These are phyloP conservation scores for Penicillium desertorum DNA, from an alignment of 495 filamentous ascomycete species.

Conservation along the genomic window DNA sequence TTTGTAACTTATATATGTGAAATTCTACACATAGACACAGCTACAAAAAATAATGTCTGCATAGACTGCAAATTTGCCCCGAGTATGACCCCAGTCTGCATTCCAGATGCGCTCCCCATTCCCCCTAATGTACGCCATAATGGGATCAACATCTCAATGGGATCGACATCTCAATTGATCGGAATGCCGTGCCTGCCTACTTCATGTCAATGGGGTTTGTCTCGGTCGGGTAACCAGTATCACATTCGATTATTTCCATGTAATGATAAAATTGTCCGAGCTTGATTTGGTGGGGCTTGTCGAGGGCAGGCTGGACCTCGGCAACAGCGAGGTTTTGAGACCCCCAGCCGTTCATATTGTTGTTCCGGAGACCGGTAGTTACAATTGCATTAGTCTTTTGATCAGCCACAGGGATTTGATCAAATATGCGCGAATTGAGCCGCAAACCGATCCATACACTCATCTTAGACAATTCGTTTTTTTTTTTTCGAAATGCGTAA, in stretches of 20 bases:
- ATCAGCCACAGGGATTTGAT: neutral
- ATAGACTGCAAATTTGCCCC: conserved; percentile 11
- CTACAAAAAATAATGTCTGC: neutral
- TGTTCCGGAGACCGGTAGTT: conserved; percentile 17
- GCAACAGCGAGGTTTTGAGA: conserved; percentile 10
- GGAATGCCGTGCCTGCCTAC: conserved; percentile 33
- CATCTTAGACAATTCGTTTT: neutral
- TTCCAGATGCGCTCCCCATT: conserved; percentile 14
- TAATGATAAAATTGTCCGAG: conserved; percentile 20
- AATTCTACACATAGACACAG: neutral
- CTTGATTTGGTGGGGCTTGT: conserved; percentile 19
- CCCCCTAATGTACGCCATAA: conserved; percentile 22
- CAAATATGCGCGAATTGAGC: neutral
- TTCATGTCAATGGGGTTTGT: conserved; percentile 16
- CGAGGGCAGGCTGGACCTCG: conserved; percentile 16
- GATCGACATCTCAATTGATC: conserved; percentile 30
- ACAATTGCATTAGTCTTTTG: neutral
- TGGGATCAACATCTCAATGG: conserved; percentile 35
- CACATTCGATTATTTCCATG: conserved; percentile 29
- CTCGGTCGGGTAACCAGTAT: conserved; percentile 26
- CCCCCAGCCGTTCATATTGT: conserved; percentile 17
- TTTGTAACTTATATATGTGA: neutral
- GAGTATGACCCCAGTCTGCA: conserved; percentile 16
- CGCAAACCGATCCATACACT: too few relatives aligned
- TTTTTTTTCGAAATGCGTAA: neutral